Evolutionary conservation across 768 basidiomycete species (phyloP).

Genomic region (Boletus patriciae): DNA sequence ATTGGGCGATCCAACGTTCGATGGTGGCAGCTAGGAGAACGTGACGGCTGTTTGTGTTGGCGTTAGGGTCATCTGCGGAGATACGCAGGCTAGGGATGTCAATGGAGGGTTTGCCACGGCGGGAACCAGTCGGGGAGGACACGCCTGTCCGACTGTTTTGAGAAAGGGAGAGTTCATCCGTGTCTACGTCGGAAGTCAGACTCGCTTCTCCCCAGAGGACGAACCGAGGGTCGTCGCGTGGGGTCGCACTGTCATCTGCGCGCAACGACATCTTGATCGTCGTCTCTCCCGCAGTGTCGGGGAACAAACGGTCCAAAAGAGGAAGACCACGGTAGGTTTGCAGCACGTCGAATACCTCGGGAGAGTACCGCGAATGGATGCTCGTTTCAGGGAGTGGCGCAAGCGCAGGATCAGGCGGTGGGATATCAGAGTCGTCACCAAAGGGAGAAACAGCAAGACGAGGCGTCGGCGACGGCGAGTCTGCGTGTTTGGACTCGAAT

Average conservation of each 20-base stretch:
- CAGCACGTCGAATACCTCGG: slow-evolving; percentile 76
- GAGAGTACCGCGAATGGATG: slow-evolving; percentile 63
- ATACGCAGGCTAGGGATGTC: slow-evolving; percentile 32
- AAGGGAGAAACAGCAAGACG: slow-evolving; percentile 29
- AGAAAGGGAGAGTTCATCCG: slow-evolving; percentile 41
- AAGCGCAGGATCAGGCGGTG: slow-evolving; percentile 27
- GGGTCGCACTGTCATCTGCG: slow-evolving; percentile 65
- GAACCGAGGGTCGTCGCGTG: slow-evolving; percentile 86
- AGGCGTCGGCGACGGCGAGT: slow-evolving; percentile 20
- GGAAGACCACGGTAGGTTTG: slow-evolving; percentile 80
- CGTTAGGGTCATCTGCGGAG: slow-evolving; percentile 30
- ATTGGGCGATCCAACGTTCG: slow-evolving; percentile 89
- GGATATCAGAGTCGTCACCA: slow-evolving; percentile 31
- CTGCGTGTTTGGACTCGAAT: not conserved
- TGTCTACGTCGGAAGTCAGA: slow-evolving; percentile 30
- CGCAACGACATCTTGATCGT: slow-evolving; percentile 73
- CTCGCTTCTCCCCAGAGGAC: slow-evolving; percentile 81
- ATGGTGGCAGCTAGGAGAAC: slow-evolving; percentile 88
- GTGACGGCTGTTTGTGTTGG: slow-evolving; percentile 24
- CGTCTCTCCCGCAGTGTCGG: slow-evolving; percentile 56
- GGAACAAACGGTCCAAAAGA: slow-evolving; percentile 62
- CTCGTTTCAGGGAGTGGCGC: slow-evolving; percentile 48
- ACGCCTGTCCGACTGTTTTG: slow-evolving; percentile 40
- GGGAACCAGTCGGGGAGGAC: slow-evolving; percentile 42
- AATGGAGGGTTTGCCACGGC: slow-evolving; percentile 29